Percentiles rank a stretch among this genome's conserved stretches.
Conservation (phyloP, 768 basidiomycete genomes). For the Termitomyces eurrhizus region DNA sequence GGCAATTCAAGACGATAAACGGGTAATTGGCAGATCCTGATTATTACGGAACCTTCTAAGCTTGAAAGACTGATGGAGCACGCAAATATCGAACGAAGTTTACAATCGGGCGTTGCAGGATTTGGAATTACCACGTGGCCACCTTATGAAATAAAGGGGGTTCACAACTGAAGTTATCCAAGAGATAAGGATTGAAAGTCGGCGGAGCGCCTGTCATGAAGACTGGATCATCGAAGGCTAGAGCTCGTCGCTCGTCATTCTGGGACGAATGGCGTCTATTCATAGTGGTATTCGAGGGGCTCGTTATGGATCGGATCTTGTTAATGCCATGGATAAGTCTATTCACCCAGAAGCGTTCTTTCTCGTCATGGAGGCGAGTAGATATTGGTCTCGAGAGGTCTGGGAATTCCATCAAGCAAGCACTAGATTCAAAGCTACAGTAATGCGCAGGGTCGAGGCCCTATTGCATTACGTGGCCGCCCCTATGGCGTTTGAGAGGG, state of each 20-base stretch:
- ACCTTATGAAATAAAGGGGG: not conserved
- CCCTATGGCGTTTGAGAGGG: not conserved
- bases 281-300: not conserved
- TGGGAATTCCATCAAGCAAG: not conserved
- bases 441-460: not conserved
- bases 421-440: not conserved
- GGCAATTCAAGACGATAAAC: not conserved
- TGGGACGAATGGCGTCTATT: not conserved
- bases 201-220: not conserved
- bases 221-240: not conserved
- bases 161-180: too few species aligned
- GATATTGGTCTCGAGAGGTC: not conserved
- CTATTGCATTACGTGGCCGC: not conserved
- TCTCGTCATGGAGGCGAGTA: not conserved
- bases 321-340: not conserved
- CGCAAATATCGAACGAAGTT: too few species aligned
- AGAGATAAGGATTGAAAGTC: not conserved
- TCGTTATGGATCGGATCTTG: not conserved
- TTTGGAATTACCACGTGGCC: not conserved
- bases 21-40: not conserved
- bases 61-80: not conserved
- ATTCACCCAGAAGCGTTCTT: not conserved
- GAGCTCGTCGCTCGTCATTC: not conserved
- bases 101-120: not conserved
- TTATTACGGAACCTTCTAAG: not conserved